Base-by-base conservation (phyloP, 805 yeast species). In the Nakazawaea siamensis region DNA sequence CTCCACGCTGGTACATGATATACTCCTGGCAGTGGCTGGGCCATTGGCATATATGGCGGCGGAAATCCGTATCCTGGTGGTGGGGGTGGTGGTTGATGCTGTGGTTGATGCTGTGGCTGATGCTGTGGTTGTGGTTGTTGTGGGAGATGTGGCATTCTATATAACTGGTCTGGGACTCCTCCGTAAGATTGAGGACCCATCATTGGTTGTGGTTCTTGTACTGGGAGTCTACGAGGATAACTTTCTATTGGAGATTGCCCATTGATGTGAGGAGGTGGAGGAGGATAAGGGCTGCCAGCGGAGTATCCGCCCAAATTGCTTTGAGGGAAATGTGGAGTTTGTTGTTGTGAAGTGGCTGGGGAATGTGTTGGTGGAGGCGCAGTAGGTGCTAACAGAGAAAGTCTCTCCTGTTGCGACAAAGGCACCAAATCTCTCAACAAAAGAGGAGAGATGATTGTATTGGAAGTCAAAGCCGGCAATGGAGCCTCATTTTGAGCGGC, bases 391-490 rank as follows among this genome's bases (percentile, higher is more conserved):
- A n/a, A n/a, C n/a, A n/a, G n/a, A n/a, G n/a, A n/a, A n/a, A n/a
- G n/a, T 36, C 70, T 47, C 43, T 65, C 70, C 13, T 49, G 43
- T 15, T 66, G 66, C 20, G 64, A 50, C 38, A 66, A 48, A 7
- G 66, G 64, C 23, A 65, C 68, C 21, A 64, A 46, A 40, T 64
- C 70, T 35, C 70, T 51, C 24, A 66, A 49, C 37, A 65, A 51
- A 31, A 49, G 50, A 32, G 50, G 45, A 6, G 78, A 74, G 13
- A 73, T 66, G n/a, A n/a, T n/a, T n/a, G n/a, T n/a, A n/a, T n/a
- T n/a, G n/a, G n/a, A n/a, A 25, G 63, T 68, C 9, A 74, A 69
- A 5, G 74, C 67, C 4, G 58, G 74, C n/a, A 57, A 54, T 8
- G 71, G 64, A 3, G 58, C 66, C 34, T 63, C 64, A 10, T 64